A percentile compares a stretch with the other conserved stretches of the same genome.
phyloP scores from a whole-genome alignment of 495 filamentous ascomycete species.

The Penicillium odoratum region DNA sequence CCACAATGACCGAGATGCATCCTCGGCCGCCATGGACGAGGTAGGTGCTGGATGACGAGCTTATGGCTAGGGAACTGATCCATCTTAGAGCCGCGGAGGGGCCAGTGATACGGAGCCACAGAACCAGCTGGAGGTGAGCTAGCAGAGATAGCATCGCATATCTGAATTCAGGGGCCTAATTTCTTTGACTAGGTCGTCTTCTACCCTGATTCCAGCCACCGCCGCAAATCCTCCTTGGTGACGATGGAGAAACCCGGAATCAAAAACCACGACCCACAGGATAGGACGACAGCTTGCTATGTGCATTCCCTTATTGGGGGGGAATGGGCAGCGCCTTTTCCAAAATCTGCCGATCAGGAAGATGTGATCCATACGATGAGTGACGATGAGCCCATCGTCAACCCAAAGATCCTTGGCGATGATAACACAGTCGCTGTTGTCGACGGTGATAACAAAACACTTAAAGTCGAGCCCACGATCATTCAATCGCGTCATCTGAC shows the following conservation, averaged over 20 bases:
- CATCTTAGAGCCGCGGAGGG: conserved; percentile 33
- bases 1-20: conserved; percentile 11
- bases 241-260: conserved; percentile 50
- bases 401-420: conserved; percentile 17
- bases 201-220: conserved; percentile 65
- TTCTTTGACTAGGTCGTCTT: conserved; percentile 64
- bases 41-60: conserved; percentile 19
- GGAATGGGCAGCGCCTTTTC: conserved; percentile 36
- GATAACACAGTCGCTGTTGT: conserved; percentile 21
- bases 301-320: conserved; percentile 78
- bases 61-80: conserved; percentile 14
- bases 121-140: conserved; percentile 49
- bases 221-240: conserved; percentile 83
- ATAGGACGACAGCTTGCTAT: conserved; percentile 69
- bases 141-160: not conserved
- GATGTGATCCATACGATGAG: conserved; percentile 24
- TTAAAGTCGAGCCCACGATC: conserved; percentile 30
- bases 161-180: not conserved
- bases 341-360: conserved; percentile 31
- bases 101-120: conserved; percentile 45
- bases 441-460: conserved; percentile 21
- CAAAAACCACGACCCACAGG: conserved; percentile 34
- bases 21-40: conserved; percentile 21
- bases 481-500: conserved; percentile 71
- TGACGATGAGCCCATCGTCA: conserved; percentile 23